Base-by-base conservation (phyloP, 345 rosid genomes). In the Cardamine resedifolia region DNA sequence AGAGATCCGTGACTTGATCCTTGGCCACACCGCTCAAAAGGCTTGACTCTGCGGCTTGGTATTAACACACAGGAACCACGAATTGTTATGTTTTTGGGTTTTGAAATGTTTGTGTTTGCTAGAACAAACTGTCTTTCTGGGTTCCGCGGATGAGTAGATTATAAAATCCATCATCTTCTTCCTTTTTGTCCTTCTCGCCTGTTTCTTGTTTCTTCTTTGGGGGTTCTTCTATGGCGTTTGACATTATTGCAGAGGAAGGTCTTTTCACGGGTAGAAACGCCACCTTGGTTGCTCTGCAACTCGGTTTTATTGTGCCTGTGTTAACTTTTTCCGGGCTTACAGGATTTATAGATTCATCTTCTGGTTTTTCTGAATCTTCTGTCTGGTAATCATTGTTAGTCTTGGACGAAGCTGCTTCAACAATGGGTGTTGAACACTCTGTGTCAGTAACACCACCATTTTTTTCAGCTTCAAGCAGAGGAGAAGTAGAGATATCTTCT, bases 1-100 rank as follows among this genome's bases (percentile, higher is more conserved):
- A 41, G 96, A 91, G 75, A 83, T 82, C 60, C 86, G 79, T 80
- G 91, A 87, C 38, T 82, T 89, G 70, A 91, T 91, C 64, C 86
- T 86, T 26, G 79, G 82, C 16, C 83, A 77, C 80, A 72, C 88
- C 0, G 58, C 72, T 63, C 90, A 85, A 68, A 87, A 88, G 83
- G 84, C 91, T 41, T 60, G 73, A 47, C 1, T 24, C 4, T 6
- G 8, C 23, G 0, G 2, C 55, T 41, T 19, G 24, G 33, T 28
- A 15, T 53, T 28, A 10, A 20, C 4, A 28, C 63, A 55, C 21
- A 55, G 34, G 11, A 64, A 44, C 49, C 15, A 11, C 1, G 7
- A 15, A 23, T n/a, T n/a, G 38, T 14, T 56, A 36, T 72, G 72
- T 48, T 48, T 45, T 28, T 36, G 43, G 9, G 44, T n/a, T 58